Percentiles rank a stretch among this genome's conserved stretches.
Evolutionary conservation across 2,329 filamentous ascomycete genomes (phyloP).

Genomic region (Beauveria pseudobassiana): DNA sequence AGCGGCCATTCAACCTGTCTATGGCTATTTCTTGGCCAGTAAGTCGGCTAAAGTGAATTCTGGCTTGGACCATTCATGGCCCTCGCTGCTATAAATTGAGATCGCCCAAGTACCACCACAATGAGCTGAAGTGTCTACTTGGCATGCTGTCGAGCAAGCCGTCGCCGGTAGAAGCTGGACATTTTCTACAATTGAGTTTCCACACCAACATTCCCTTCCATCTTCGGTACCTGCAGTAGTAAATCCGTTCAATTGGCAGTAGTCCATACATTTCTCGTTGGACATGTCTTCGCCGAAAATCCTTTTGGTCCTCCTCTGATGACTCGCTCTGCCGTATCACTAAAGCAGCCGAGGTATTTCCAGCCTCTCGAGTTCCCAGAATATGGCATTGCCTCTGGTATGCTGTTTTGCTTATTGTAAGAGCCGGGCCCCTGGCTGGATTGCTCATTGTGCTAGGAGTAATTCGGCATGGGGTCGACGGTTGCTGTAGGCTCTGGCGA

Average conservation of each 20-base stretch:
- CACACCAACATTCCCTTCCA: constrained; percentile 45
- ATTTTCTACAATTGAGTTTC: constrained; percentile 19
- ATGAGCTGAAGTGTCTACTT: constrained; percentile 12
- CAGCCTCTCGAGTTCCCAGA: constrained; percentile 14
- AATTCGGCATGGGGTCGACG: background rate
- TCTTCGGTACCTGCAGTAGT: constrained; percentile 43
- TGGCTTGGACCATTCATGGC: no score
- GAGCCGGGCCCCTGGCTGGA: background rate
- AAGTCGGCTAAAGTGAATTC: background rate
- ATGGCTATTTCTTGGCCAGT: background rate
- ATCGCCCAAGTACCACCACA: constrained; percentile 23
- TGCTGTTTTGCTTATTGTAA: background rate
- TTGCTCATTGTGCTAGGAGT: background rate
- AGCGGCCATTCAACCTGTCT: no score
- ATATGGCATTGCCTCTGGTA: background rate
- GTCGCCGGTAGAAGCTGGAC: constrained; percentile 18
- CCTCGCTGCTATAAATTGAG: constrained; percentile 14
- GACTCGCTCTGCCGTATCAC: constrained; percentile 17
- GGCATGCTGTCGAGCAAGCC: constrained; percentile 18
- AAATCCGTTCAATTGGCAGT: constrained; percentile 35
- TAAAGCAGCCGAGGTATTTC: constrained; percentile 26
- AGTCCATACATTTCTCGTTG: constrained; percentile 38
- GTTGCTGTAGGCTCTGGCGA: background rate
- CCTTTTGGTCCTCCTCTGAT: constrained; percentile 17
- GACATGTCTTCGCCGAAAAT: constrained; percentile 33